Evolutionary conservation across 352 stramenopile genomes (phyloP), one percentile per base, ranked within the genome.

Genomic region (Aphanomyces stellatus): DNA sequence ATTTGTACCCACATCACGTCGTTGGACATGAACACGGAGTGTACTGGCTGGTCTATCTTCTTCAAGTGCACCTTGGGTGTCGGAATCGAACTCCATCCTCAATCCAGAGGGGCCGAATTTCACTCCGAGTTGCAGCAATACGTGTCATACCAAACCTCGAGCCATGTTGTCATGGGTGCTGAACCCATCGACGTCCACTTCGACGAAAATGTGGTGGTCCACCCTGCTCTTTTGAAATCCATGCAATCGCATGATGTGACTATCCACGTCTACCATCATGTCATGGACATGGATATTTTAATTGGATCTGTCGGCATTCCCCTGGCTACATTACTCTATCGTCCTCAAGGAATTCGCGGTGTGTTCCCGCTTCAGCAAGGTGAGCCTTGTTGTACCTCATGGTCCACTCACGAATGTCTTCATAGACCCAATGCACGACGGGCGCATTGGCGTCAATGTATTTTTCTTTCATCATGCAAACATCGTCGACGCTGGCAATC

Each of bases 301-400:
- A 42, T 67, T 25, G 60, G 60, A 27, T 22, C 19, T 15, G 60
- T 43, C 10, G n/a, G 40, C 6, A 57, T 67, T 42, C 60, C 60
- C 5, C 43, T 67, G 33, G 60, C 40, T 2, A 15, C 60, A 34
- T 24, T 67, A n/a, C 42, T 67, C n/a, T 67, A 57, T 37, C 60
- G 60, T 4, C 25, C n/a, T 3, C 19, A 57, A 67, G 60, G 60
- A 13, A 67, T 67, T 43, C 22, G 27, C 6, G 60, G 60, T 28
- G 24, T 57, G 3, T 67, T 67, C 19, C 41, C 60, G 7, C 27
- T 67, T 28, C 10, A 57, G 13, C 41, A 48, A 56, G 37, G 60
- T 46, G 37, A 46, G n/a, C 0, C n/a, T 46, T 46, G 37, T 46
- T 46, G 13, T 46, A 19, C 11, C 13, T 46, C 37, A 46, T n/a